Base-by-base conservation (phyloP, 805 yeast species). In the Candida nemodendra region DNA sequence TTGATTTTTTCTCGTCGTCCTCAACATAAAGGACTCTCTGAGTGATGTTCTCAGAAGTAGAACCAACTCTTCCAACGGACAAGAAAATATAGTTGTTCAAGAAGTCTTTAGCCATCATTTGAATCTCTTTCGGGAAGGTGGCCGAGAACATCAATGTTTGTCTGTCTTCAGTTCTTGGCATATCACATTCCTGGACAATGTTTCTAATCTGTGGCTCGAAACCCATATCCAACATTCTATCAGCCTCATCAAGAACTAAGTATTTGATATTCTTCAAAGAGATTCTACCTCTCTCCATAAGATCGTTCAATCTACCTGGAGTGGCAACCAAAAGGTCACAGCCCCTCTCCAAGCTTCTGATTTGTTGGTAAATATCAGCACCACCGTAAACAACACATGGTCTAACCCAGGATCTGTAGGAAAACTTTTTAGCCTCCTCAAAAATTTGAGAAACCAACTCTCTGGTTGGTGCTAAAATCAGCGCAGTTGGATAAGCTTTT, bases 181-280 rank as follows among this genome's bases (percentile, higher is more conserved):
- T 93, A 66, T 89, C 98, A 74, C 95, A 90, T 52, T 85, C 95
- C 69, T 91, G 95, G 47, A 93, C 99, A 61, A 93, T 91, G 66
- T 89, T 85, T 79, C 99, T 87, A 64, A 93, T 93, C 77, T 93
- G 99, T 51, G 97, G 97, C 75, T 93, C 99, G 73, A 93, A 93
- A 78, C 99, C 99, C 98, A 93, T 93, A 80, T 93, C 99, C 72
- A 93, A 81, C 99, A 93, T 93, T 76, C 99, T 87, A 72, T 93
- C 99, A 61, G 99, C 99, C 77, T 91, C 99, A 70, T 91, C 99
- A 53, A 93, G 77, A 36, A 93, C 97, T 65, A 93, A 78, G 69
- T 87, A 93, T 66, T 85, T 88, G 69, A 91, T 88, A 69, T 86
- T 88, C 50, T 79, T 75, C 61, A 93, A 76, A 30, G 97, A 89